Conservation (phyloP, 768 basidiomycete genomes). For the Mycena polygramma region DNA sequence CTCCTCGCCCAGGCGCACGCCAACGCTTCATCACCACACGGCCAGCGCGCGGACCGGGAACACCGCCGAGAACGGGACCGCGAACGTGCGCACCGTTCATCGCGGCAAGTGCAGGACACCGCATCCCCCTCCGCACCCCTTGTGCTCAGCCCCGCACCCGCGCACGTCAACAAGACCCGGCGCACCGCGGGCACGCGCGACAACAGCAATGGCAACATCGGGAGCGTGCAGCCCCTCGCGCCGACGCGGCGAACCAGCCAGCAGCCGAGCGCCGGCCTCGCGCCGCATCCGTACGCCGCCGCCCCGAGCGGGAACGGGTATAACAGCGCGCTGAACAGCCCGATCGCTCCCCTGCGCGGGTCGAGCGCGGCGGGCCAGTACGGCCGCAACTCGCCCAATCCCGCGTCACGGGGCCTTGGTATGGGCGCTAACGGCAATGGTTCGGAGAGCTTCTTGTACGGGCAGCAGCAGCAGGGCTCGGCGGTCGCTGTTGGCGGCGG, state of each 20-base stretch:
- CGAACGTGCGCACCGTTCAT: constrained; percentile 60
- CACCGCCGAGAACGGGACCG: constrained; percentile 70
- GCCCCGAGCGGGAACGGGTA: constrained; percentile 71
- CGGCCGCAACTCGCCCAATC: constrained; percentile 68
- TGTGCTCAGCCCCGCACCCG: constrained; percentile 75
- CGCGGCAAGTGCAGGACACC: constrained; percentile 70
- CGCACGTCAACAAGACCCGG: constrained; percentile 70
- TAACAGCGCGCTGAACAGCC: constrained; percentile 49
- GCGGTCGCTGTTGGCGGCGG: constrained; percentile 47
- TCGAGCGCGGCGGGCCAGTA: constrained; percentile 47
- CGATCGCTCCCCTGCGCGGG: constrained; percentile 34
- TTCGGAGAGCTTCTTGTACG: constrained; percentile 80
- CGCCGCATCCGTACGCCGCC: constrained; percentile 81
- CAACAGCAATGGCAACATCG: constrained; percentile 70
- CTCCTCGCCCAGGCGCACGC: constrained; percentile 66
- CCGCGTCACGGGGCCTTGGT: constrained; percentile 46
- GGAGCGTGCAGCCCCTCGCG: constrained; percentile 76
- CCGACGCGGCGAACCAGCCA: constrained; percentile 78
- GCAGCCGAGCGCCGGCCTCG: constrained; percentile 56
- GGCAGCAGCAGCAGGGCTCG: constrained; percentile 65
- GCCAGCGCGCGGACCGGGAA: constrained; percentile 64
- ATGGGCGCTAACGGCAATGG: constrained; percentile 62
- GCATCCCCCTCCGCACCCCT: constrained; percentile 68
- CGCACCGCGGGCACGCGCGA: constrained; percentile 66
- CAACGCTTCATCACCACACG: constrained; percentile 67